These are phyloP conservation scores for Fusarium sp. DNA, from an alignment of 2,329 filamentous ascomycete genomes.

Conservation along the genomic window DNA sequence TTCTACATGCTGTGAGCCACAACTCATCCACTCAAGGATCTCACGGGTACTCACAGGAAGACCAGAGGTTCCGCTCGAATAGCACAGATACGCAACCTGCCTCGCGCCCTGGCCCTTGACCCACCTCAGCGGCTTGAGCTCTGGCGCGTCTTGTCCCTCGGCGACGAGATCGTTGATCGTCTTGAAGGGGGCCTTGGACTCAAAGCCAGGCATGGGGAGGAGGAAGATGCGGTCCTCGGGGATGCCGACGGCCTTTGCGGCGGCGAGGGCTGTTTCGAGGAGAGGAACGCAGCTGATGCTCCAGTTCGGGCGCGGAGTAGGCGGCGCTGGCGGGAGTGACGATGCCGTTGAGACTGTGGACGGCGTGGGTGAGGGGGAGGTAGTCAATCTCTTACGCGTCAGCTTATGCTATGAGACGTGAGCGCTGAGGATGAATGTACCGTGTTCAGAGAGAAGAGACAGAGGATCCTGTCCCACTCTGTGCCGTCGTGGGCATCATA, in stretches of 20 bases:
- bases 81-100: slow-evolving; percentile 79
- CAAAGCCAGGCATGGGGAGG: slow-evolving; percentile 70
- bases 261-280: slow-evolving; percentile 69
- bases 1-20: slow-evolving; percentile 59
- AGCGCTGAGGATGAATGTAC: slow-evolving; percentile 54
- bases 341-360: slow-evolving; percentile 78
- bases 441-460: slow-evolving; percentile 81
- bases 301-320: slow-evolving; percentile 74
- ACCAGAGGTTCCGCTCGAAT: slow-evolving; percentile 82
- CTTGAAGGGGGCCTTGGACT: slow-evolving; percentile 63
- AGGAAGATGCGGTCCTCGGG: slow-evolving; percentile 72
- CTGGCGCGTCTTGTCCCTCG: slow-evolving; percentile 64
- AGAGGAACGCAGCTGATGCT: slow-evolving; percentile 76
- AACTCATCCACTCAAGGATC: background rate
- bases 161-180: slow-evolving; percentile 73
- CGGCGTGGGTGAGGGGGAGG: slow-evolving; percentile 74
- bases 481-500: slow-evolving; percentile 75
- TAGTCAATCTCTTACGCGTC: slow-evolving; percentile 71
- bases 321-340: slow-evolving; percentile 79
- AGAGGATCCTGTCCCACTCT: slow-evolving; percentile 84
- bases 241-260: slow-evolving; percentile 70
- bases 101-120: slow-evolving; percentile 70
- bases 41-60: slow-evolving; percentile 64
- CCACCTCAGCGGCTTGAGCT: slow-evolving; percentile 67
- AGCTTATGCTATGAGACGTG: background rate